A percentile compares a stretch with the other conserved stretches of the same genome.
These are phyloP conservation scores for Thelephora aurantiotincta DNA, from an alignment of 768 basidiomycete genomes.

Conservation along the genomic window DNA sequence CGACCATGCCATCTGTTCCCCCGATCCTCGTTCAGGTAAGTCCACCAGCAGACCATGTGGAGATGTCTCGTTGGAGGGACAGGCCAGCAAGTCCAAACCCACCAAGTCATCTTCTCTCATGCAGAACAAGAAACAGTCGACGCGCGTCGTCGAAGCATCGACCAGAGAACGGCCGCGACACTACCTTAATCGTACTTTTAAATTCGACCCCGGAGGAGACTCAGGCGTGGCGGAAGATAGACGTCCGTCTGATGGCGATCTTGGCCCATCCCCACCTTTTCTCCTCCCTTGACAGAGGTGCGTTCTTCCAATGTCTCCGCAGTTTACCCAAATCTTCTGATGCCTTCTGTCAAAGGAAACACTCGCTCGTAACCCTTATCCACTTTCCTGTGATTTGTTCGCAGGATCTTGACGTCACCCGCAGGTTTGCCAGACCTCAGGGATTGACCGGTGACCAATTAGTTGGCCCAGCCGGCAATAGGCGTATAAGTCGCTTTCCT, in stretches of 20 bases:
- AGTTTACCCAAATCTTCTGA: not conserved
- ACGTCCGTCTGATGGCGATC: conserved; percentile 42
- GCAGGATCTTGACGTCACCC: conserved; percentile 1
- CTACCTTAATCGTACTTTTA: not conserved
- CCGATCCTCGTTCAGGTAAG: too few species aligned
- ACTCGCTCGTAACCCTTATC: conserved; percentile 26
- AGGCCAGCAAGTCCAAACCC: too few species aligned
- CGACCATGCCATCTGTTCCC: too few species aligned
- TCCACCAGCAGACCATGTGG: too few species aligned
- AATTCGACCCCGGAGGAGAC: not conserved
- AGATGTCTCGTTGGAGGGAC: too few species aligned
- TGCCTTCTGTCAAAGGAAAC: conserved; percentile 26
- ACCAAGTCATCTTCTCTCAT: not conserved
- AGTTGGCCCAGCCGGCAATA: conserved; percentile 43
- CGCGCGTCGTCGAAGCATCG: too few species aligned
- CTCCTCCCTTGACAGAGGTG: conserved; percentile 51
- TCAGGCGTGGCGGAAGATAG: conserved; percentile 43
- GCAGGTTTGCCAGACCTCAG: conserved; percentile 50
- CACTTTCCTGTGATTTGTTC: not conserved
- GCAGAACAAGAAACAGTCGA: not conserved
- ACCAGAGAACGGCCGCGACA: conserved; percentile 7
- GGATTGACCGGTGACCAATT: conserved; percentile 39
- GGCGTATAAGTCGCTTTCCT: conserved; percentile 30
- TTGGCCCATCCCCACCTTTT: conserved; percentile 46
- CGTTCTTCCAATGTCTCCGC: conserved; percentile 4